These are phyloP conservation scores for Babesia bovis DNA, from an alignment of 169 alveolate genomes.

Conservation along the genomic window DNA sequence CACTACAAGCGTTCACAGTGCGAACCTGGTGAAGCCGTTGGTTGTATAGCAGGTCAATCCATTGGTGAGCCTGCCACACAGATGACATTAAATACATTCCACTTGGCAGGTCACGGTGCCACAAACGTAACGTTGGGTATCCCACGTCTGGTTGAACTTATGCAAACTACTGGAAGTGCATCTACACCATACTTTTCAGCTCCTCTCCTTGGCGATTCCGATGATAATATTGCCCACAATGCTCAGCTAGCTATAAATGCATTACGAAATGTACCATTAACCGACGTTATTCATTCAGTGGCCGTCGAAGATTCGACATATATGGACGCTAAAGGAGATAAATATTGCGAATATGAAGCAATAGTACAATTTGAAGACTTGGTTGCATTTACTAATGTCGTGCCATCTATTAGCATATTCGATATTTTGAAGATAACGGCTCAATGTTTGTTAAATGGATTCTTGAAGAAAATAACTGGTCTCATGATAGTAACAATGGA, in stretches of 20 bases:
- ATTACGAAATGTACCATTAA: constrained; percentile 79
- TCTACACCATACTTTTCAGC: constrained; percentile 77
- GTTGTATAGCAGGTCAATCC: constrained; percentile 97
- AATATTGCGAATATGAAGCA: constrained; percentile 82
- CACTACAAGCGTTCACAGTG: constrained; percentile 65
- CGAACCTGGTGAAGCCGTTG: constrained; percentile 98
- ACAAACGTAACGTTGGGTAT: constrained; percentile 99
- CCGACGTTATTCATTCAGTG: constrained; percentile 84
- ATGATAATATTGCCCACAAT: constrained; percentile 70
- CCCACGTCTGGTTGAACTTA: constrained; percentile 97
- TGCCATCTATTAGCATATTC: constrained; percentile 16
- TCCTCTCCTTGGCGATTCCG: constrained; percentile 58
- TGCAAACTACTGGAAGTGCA: constrained; percentile 83
- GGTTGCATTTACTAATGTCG: constrained; percentile 71
- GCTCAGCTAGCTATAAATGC: constrained; percentile 85
- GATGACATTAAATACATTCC: constrained; percentile 99
- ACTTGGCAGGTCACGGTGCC: constrained; percentile 99
- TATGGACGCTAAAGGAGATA: constrained; percentile 34
- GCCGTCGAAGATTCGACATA: constrained; percentile 66
- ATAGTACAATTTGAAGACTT: constrained; percentile 83
- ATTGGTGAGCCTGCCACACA: constrained; percentile 99
- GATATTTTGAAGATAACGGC: constrained; percentile 45
- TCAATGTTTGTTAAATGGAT: constrained; percentile 44
- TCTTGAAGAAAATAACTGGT: constrained; percentile 44
- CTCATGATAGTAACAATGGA: constrained; percentile 58